These are phyloP conservation scores for Candida loeiensis DNA, from an alignment of 805 yeast species.

Conservation along the genomic window DNA sequence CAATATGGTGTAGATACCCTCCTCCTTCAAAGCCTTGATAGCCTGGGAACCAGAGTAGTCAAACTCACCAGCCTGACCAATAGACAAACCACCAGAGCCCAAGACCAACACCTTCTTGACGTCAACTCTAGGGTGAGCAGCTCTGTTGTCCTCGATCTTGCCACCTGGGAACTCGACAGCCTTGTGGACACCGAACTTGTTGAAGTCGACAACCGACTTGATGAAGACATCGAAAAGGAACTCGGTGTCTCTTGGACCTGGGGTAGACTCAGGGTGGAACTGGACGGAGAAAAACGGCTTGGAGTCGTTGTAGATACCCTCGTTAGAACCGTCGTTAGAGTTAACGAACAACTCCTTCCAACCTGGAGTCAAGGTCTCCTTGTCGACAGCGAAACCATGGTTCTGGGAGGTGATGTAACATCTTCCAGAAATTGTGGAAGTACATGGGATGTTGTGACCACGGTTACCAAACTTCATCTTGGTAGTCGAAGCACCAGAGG, in stretches of 20 bases:
- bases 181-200: conserved; percentile 55
- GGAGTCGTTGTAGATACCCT: conserved; percentile 89
- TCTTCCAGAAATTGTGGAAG: conserved; percentile 83
- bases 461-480: conserved; percentile 98
- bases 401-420: conserved; percentile 98
- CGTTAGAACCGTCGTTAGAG: conserved; percentile 96
- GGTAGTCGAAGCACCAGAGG: conserved; percentile 88
- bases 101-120: conserved; percentile 90
- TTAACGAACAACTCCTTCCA: conserved; percentile 96
- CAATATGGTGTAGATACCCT: conserved; percentile 92
- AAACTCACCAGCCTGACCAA: conserved; percentile 99
- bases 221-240: conserved; percentile 93
- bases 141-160: conserved; percentile 62
- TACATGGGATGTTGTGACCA: conserved; percentile 97
- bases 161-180: conserved; percentile 94
- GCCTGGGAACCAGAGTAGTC: conserved; percentile 99
- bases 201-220: conserved; percentile 67
- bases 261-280: conserved; percentile 98
- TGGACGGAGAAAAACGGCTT: conserved; percentile 96
- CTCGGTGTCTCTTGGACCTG: conserved; percentile 99
- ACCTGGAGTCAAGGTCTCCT: conserved; percentile 62
- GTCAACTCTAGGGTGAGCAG: conserved; percentile 71
- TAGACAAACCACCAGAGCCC: conserved; percentile 97
- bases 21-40: conserved; percentile 96
- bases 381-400: conserved; percentile 97